A percentile compares a stretch with the other conserved stretches of the same genome.
phyloP scores from a whole-genome alignment of 129 eudicot species.

The Helianthus tuberosus region DNA sequence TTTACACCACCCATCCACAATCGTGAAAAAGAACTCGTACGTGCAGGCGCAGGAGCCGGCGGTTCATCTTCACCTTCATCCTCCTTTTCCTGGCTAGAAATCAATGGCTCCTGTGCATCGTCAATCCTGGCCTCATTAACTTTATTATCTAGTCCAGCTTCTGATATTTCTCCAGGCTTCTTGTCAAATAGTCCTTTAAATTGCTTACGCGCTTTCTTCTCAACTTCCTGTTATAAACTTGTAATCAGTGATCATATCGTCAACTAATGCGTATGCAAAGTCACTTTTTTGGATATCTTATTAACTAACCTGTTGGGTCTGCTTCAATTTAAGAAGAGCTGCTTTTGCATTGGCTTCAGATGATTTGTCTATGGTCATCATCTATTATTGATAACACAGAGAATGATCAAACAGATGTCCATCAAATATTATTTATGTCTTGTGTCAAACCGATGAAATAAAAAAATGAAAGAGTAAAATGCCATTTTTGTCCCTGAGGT shows the following conservation, averaged over 20 bases:
- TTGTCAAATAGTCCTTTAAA: constrained; percentile 97
- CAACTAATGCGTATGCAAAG: background rate
- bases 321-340: constrained; percentile 81
- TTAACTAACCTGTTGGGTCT: constrained; percentile 76
- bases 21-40: constrained; percentile 46
- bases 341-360: constrained; percentile 88
- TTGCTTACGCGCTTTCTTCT: constrained; percentile 73
- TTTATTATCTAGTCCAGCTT: constrained; percentile 45
- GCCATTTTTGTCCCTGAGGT: constrained; percentile 48
- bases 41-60: constrained; percentile 45
- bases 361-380: constrained; percentile 84
- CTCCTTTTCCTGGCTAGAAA: constrained; percentile 37
- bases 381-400: constrained; percentile 43
- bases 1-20: constrained; percentile 53
- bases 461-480: background rate
- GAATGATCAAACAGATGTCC: constrained; percentile 3
- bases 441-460: background rate
- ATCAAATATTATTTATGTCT: background rate
- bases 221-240: constrained; percentile 60
- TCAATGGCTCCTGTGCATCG: constrained; percentile 43
- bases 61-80: constrained; percentile 37
- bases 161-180: constrained; percentile 95
- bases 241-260: constrained; percentile 1
- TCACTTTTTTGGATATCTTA: background rate
- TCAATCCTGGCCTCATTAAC: constrained; percentile 28